Evolutionary conservation across 331 rosid genomes (phyloP), one percentile per base, ranked within the genome.

Genomic region (Erythrophleum ivorense): DNA sequence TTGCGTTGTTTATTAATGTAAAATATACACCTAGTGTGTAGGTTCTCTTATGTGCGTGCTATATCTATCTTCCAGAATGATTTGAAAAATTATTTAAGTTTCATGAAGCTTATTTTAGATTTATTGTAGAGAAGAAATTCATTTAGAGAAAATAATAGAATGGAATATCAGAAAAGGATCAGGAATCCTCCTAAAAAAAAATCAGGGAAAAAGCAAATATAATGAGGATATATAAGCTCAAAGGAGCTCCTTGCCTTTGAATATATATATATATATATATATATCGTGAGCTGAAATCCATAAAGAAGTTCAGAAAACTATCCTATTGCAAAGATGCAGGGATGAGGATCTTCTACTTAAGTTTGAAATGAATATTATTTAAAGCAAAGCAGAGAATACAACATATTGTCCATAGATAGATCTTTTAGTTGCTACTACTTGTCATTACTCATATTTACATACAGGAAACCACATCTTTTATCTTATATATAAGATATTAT

Each of bases 401-500:
- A 43, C 7, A 5, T n/a, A 24, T 46, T 46, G 38, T 71, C 11
- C 59, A 46, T 46, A 3, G 14, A 48, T 24, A 19, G 9, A 19
- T 41, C 14, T 68, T 9, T 68, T 43, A 5, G n/a, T 50, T 41
- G 75, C 41, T 75, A 15, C 38, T 46, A 59, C 65, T 31, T 58
- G 29, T 49, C 85, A 49, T 68, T 21, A 24, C 59, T 55, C 16
- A n/a, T 53, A 73, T 53, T 71, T 55, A 57, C 64, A 55, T 46
- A 49, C 13, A 58, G 13, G 49, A 52, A 15, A 38, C 55, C 13
- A 18, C 55, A 57, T 63, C 52, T 59, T 34, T 64, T 58, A 43
- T 78, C 52, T 75, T 41, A 29, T 34, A 46, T 60, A 43, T 62
- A 45, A 33, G 70, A 66, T 73, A 58, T 71, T 78, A 19, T 64